A percentile compares a stretch with the other conserved stretches of the same genome.
phyloP scores from a whole-genome alignment of 2,329 filamentous ascomycete species.

The Fusarium torulosum region DNA sequence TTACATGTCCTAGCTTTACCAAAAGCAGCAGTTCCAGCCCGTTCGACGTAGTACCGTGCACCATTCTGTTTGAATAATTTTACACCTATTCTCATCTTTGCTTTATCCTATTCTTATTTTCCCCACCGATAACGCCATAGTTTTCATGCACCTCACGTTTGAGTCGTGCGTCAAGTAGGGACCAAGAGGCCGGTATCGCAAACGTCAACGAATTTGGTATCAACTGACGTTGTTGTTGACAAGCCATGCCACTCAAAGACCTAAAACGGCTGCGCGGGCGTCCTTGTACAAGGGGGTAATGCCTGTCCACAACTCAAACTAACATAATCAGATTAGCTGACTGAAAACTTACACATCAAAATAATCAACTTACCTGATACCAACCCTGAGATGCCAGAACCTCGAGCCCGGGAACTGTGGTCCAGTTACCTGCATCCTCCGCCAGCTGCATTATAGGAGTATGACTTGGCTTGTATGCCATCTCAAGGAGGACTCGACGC shows the following conservation, averaged over 20 bases:
- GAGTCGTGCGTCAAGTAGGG: not conserved
- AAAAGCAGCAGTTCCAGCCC: constrained; percentile 15
- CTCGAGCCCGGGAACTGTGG: constrained; percentile 86
- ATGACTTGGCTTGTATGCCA: constrained; percentile 92
- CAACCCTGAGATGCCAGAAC: constrained; percentile 90
- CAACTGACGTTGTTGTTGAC: constrained; percentile 7
- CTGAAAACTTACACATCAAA: not conserved
- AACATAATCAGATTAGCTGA: constrained; percentile 33
- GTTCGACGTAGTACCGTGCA: constrained; percentile 7
- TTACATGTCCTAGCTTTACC: constrained; percentile 20
- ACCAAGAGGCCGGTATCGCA: constrained; percentile 3
- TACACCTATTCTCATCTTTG: constrained; percentile 10
- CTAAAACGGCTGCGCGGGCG: constrained; percentile 72
- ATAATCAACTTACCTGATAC: constrained; percentile 75
- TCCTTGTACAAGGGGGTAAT: constrained; percentile 79
- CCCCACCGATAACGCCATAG: constrained; percentile 26
- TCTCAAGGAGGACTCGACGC: constrained; percentile 81
- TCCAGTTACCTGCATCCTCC: constrained; percentile 78
- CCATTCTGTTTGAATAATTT: constrained; percentile 3
- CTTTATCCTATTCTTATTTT: constrained; percentile 11
- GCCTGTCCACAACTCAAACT: constrained; percentile 88
- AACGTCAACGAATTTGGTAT: not conserved
- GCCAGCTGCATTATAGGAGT: constrained; percentile 90
- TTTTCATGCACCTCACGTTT: constrained; percentile 3
- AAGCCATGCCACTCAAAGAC: constrained; percentile 32